Conservation (phyloP, 1,284 basidiomycete genomes). For the Omphalotus olearius region DNA sequence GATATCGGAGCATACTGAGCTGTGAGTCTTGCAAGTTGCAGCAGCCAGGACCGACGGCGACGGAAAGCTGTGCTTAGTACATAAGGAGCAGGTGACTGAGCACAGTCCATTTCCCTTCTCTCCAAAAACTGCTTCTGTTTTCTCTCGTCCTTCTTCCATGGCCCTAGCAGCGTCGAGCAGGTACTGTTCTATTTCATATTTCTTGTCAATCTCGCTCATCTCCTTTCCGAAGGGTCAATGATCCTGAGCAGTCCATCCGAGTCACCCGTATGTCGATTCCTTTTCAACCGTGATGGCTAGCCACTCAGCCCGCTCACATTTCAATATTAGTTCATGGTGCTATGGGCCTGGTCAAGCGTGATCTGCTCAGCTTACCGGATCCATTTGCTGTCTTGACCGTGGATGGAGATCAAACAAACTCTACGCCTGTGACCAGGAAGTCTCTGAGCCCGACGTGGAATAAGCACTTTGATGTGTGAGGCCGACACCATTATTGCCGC, state of each 20-base stretch:
- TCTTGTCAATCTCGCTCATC: not conserved
- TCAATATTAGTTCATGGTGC: constrained; percentile 74
- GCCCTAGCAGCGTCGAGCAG: constrained; percentile 7
- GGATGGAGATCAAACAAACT: constrained; percentile 93
- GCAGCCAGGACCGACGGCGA: too few relatives aligned
- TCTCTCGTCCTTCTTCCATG: not conserved
- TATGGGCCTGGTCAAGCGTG: constrained; percentile 84
- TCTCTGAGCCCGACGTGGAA: constrained; percentile 92
- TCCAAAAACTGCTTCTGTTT: not conserved
- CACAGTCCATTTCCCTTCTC: not conserved
- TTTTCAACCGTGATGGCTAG: constrained; percentile 2
- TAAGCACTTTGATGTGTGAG: constrained; percentile 89
- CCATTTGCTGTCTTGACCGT: constrained; percentile 96
- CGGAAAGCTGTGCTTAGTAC: too few relatives aligned
- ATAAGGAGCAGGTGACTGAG: not conserved
- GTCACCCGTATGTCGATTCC: constrained; percentile 34
- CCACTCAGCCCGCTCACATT: not conserved
- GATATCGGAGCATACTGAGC: too few relatives aligned
- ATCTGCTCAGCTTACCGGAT: constrained; percentile 90
- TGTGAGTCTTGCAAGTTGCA: too few relatives aligned
- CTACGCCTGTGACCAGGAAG: constrained; percentile 82
- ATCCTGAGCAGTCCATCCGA: constrained; percentile 34
- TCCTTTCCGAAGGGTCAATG: constrained; percentile 30
- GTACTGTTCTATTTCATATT: not conserved
- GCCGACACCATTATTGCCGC: constrained; percentile 13